phyloP scores from a whole-genome alignment of 352 stramenopile genomes.

The Paralagenidium karlingii region DNA sequence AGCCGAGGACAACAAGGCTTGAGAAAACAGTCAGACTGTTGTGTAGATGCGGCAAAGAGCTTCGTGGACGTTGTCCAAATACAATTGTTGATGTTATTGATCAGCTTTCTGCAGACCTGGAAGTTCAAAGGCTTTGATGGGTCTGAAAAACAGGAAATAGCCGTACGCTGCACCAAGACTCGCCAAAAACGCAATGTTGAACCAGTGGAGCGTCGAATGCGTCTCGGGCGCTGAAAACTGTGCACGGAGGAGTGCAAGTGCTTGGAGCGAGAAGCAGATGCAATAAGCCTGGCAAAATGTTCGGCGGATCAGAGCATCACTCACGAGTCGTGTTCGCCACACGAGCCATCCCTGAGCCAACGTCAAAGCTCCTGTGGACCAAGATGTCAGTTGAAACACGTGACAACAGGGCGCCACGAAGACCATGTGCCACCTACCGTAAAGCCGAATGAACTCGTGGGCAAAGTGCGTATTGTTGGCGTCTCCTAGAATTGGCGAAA shows the following conservation, averaged over 20 bases:
- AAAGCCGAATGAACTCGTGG: slow-evolving; percentile 80
- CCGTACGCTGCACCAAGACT: slow-evolving; percentile 56
- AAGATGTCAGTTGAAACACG: neutral
- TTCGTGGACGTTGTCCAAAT: neutral
- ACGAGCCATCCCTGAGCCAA: slow-evolving; percentile 78
- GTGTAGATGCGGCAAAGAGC: neutral
- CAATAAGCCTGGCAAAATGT: slow-evolving; percentile 84
- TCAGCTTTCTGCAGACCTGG: slow-evolving; percentile 40
- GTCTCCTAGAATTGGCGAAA: slow-evolving; percentile 60
- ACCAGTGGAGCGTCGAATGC: slow-evolving; percentile 71
- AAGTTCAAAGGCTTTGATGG: slow-evolving; percentile 81
- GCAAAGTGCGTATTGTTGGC: slow-evolving; percentile 71
- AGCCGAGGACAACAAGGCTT: slow-evolving; percentile 2
- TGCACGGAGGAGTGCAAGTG: slow-evolving; percentile 51
- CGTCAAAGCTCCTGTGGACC: slow-evolving; percentile 41
- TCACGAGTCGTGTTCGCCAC: slow-evolving; percentile 76
- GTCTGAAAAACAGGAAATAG: slow-evolving; percentile 81
- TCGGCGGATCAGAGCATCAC: slow-evolving; percentile 66
- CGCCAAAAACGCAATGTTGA: slow-evolving; percentile 65
- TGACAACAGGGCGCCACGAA: neutral
- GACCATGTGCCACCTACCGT: slow-evolving; percentile 18
- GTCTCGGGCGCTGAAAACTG: slow-evolving; percentile 57
- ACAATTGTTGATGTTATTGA: slow-evolving; percentile 16
- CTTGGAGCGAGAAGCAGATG: slow-evolving; percentile 76
- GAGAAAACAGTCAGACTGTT: neutral